Evolutionary conservation across 1,139 yeast species (phyloP).

Genomic region (Debaryomyces udenii): DNA sequence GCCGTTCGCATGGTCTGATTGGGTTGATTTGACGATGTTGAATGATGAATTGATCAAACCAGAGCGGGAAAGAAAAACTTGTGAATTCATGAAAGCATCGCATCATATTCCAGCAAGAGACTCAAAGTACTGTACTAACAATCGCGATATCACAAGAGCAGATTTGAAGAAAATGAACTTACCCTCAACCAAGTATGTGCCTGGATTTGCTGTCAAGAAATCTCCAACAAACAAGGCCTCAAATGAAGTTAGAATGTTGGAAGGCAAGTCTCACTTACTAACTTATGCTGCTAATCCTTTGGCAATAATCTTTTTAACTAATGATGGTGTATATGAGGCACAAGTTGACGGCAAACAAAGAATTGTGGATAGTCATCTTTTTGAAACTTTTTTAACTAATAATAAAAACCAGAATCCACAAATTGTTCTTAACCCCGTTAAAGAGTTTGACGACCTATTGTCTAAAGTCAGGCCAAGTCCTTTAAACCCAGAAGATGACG

Average conservation of each 20-base stretch:
- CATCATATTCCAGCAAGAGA: slow-evolving; percentile 25
- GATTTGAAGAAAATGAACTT: slow-evolving; percentile 29
- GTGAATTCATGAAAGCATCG: slow-evolving; percentile 26
- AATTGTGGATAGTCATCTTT: slow-evolving; percentile 29
- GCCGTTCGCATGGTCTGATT: slow-evolving; percentile 34
- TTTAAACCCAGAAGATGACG: slow-evolving; percentile 23
- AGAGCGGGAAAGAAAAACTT: slow-evolving; percentile 14
- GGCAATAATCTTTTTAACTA: slow-evolving; percentile 27
- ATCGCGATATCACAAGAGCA: slow-evolving; percentile 24
- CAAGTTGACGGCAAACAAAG: slow-evolving; percentile 25
- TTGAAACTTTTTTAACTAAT: slow-evolving; percentile 24
- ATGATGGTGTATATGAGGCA: slow-evolving; percentile 34
- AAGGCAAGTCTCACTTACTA: slow-evolving; percentile 26
- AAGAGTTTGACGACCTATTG: slow-evolving; percentile 22
- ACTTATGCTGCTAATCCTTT: slow-evolving; percentile 25
- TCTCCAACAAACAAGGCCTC: slow-evolving; percentile 29
- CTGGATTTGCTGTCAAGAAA: slow-evolving; percentile 28
- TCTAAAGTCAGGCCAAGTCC: slow-evolving; percentile 20
- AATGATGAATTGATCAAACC: slow-evolving; percentile 18
- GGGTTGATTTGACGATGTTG: slow-evolving; percentile 31
- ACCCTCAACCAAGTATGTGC: slow-evolving; percentile 24
- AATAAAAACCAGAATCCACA: slow-evolving; percentile 21
- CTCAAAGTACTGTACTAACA: slow-evolving; percentile 29
- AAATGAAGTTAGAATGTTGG: slow-evolving; percentile 31
- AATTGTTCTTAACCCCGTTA: slow-evolving; percentile 24